Conservation (phyloP, 352 stramenopile genomes). For the Phytophthora hybrid region DNA sequence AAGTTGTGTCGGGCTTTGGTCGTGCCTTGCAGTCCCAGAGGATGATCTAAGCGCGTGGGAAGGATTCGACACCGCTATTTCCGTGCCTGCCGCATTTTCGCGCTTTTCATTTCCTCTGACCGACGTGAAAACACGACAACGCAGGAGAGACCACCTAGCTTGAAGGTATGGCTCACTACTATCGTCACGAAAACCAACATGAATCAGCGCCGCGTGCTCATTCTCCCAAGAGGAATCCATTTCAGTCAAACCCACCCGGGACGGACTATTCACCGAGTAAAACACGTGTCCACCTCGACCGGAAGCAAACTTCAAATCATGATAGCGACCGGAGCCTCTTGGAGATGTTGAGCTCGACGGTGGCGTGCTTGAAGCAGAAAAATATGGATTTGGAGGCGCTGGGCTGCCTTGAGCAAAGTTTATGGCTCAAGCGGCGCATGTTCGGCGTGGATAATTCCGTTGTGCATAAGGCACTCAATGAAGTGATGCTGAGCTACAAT, state of each 20-base stretch:
- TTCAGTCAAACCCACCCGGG: conserved; percentile 49
- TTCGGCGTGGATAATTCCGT: conserved; percentile 69
- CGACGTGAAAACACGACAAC: background rate
- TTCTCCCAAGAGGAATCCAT: conserved; percentile 36
- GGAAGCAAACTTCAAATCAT: conserved; percentile 22
- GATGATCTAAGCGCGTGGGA: conserved; percentile 21
- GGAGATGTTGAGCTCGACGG: conserved; percentile 77
- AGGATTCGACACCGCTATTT: conserved; percentile 31
- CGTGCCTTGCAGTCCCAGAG: conserved; percentile 7
- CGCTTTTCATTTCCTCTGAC: conserved; percentile 4
- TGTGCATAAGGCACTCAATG: conserved; percentile 61
- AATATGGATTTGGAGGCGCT: conserved; percentile 81
- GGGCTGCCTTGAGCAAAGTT: conserved; percentile 74
- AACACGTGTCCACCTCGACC: conserved; percentile 11
- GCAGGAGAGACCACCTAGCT: background rate
- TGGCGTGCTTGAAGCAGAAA: conserved; percentile 74
- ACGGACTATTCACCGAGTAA: conserved; percentile 25
- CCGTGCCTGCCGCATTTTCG: conserved; percentile 15
- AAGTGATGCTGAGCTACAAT: conserved; percentile 82
- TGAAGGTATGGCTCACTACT: conserved; percentile 29
- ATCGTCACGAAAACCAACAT: conserved; percentile 23
- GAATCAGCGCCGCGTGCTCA: conserved; percentile 9
- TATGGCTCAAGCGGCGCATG: conserved; percentile 83
- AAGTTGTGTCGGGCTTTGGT: background rate
- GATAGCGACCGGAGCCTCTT: conserved; percentile 72